Conservation (phyloP, 2,329 filamentous ascomycete genomes). For the Xylaria sp. region DNA sequence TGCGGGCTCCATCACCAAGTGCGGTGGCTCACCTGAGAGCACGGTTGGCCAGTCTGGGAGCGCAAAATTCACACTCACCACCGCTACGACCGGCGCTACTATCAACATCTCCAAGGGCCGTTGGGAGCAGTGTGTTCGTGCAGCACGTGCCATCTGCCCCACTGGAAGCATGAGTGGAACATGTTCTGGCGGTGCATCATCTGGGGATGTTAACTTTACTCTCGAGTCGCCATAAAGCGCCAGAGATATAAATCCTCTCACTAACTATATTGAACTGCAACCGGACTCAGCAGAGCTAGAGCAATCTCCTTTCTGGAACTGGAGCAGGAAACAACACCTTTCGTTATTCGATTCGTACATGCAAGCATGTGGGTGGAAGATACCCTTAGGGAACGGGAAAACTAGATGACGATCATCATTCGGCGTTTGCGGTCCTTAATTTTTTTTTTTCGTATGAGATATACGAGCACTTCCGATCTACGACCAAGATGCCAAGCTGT, state of each 20-base stretch:
- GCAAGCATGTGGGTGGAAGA: conserved; percentile 35
- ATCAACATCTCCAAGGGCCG: conserved; percentile 65
- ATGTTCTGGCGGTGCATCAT: conserved; percentile 61
- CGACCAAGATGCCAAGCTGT: conserved; percentile 11
- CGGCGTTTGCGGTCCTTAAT: conserved; percentile 28
- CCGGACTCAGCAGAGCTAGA: neutral
- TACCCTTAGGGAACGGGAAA: conserved; percentile 33
- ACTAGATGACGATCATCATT: conserved; percentile 23
- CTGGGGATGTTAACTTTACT: conserved; percentile 58
- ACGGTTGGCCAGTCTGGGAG: conserved; percentile 61
- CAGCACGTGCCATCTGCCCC: conserved; percentile 63
- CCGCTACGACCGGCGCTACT: conserved; percentile 56
- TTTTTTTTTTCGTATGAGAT: conserved; percentile 6
- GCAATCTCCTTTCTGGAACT: conserved; percentile 36
- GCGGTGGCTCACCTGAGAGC: conserved; percentile 56
- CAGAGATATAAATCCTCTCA: conserved; percentile 16
- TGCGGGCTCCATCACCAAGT: conserved; percentile 58
- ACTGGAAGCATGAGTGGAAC: conserved; percentile 60
- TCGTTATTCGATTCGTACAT: conserved; percentile 34
- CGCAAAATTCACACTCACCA: conserved; percentile 60
- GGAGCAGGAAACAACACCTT: conserved; percentile 27
- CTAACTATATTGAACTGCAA: conserved; percentile 7
- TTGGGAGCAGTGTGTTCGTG: conserved; percentile 66
- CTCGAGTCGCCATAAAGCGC: conserved; percentile 48
- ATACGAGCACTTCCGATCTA: conserved; percentile 8